Base-by-base conservation (phyloP, 2,329 filamentous ascomycete species). In the Exophiala sp. region DNA sequence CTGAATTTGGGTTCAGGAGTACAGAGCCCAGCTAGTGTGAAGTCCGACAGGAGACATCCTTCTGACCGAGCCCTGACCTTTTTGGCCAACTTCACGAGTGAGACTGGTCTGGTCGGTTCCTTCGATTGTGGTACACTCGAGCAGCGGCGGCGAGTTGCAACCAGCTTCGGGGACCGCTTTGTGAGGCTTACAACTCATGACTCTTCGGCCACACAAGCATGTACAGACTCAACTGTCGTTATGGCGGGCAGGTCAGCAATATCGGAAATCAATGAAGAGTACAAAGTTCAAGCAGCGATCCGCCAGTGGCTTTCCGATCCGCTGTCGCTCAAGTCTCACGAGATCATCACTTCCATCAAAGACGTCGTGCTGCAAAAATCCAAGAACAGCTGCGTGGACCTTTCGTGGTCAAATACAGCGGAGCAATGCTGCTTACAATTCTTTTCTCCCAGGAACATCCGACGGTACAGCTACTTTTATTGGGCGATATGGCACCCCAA, bases 401-500 rank as follows among this genome's bases (percentile, higher is more conserved):
- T 69, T 10, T 62, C 64, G 10, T 72, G 71, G 71, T 70, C 68
- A 7, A 52, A 64, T 0, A 57, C 60, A 1, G 55, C 70, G 11
- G 66, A 71, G 33, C 59, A 67, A 12, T 20, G 35, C 10, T 55
- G 53, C 24, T 29, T 29, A 29, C 24, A 32, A 39, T 36, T 51
- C 38, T 29, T 40, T 9, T 32, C 18, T 21, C 20, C 11, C 5
- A 10, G 6, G 6, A 16, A 49, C 8, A 36, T 49, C n/a, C 18
- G 18, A n/a, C 66, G 64, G 32, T 69, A 64, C 24, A 56, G 71
- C 8, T 63, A 66, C 4, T 52, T 70, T 3, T 72, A 68, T 51
- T 72, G 70, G 70, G 62, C 65, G 0, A 62, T 69, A 6, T 72
- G 70, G 70, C 65, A 71, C 52, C 68, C 70, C 2, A 71, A 72